Evolutionary conservation across 2,329 filamentous ascomycete genomes (phyloP).

Genomic region (Beauveria varroae): DNA sequence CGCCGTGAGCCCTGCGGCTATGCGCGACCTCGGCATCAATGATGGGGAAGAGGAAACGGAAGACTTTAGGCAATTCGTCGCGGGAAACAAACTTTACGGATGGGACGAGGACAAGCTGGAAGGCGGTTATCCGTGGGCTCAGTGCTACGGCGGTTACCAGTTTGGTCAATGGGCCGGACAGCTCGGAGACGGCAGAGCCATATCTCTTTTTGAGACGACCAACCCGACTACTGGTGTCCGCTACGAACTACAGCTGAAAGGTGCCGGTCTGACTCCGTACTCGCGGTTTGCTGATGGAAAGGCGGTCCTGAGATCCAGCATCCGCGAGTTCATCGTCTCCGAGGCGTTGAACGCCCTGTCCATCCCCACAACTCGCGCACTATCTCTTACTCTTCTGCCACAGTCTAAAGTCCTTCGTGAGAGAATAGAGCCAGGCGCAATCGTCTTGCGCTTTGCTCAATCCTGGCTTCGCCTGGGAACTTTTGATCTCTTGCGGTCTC

Average conservation of each 20-base stretch:
- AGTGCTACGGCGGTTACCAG: slow-evolving; percentile 85
- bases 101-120: slow-evolving; percentile 59
- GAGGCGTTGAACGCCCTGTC: slow-evolving; percentile 79
- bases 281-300: slow-evolving; percentile 94
- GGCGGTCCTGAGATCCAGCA: slow-evolving; percentile 84
- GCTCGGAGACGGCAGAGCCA: slow-evolving; percentile 87
- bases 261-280: slow-evolving; percentile 88
- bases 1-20: slow-evolving; percentile 68
- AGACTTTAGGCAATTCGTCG: slow-evolving; percentile 69
- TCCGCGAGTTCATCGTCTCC: slow-evolving; percentile 88
- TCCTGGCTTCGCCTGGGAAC: slow-evolving; percentile 91
- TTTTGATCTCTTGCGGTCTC: slow-evolving; percentile 81
- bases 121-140: slow-evolving; percentile 91
- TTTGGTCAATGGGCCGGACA: slow-evolving; percentile 92
- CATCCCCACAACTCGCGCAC: slow-evolving; percentile 79
- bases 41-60: slow-evolving; percentile 60
- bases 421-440: slow-evolving; percentile 78
- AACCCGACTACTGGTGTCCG: slow-evolving; percentile 63
- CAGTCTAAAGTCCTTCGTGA: slow-evolving; percentile 69
- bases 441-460: slow-evolving; percentile 86
- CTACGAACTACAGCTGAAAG: slow-evolving; percentile 92
- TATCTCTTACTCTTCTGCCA: slow-evolving; percentile 73
- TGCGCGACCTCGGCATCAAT: slow-evolving; percentile 73
- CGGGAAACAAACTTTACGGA: slow-evolving; percentile 76
- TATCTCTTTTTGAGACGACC: slow-evolving; percentile 85